Evolutionary conservation across 1,284 basidiomycete species (phyloP), one percentile per base, ranked within the genome.

Genomic region (Trichosporon faecale): DNA sequence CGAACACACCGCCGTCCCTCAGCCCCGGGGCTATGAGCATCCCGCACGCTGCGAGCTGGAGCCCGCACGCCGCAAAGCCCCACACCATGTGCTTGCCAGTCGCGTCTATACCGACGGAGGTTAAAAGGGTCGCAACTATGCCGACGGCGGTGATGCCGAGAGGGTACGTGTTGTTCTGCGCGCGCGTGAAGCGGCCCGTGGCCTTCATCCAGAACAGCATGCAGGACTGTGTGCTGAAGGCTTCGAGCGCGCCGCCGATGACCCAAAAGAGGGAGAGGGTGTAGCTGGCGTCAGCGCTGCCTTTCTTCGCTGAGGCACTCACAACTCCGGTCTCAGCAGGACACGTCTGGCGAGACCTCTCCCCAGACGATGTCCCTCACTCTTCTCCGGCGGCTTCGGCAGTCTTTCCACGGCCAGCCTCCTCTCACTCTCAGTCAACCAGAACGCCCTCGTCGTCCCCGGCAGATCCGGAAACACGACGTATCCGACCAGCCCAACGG

Each of bases 381-480:
- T 66, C 8, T 57, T 21, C n/a, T 40, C 33, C 14, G 65, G 71
- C 55, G 67, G 67, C 14, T 66, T 65, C 7, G 71, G 71, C 14
- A 72, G 66, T 21, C 71, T 66, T n/a, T 37, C 44, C 29, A 70
- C 37, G 8, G 72, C 72, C 3, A 73, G 61, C 25, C 57, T 5
- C 14, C 61, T 25, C 68, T 73, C 72, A 2, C 66, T 64, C 18
- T 52, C 46, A 14, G 67, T 66, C 14, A 73, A 40, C 66, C 67
- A 73, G 52, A 57, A 66, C 21, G 72, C 60, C 37, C 37, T 63
- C 31, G 67, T 67, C 7, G 46, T 69, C 27, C 63, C 46, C 14
- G 72, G 72, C 21, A 67, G 11, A 60, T 70, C 69, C 33, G 72
- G 72, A 21, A 73, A 71, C 23, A 66, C 16, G 67, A 68, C 25